Evolutionary conservation across 2,329 filamentous ascomycete species (phyloP), one percentile per base, ranked within the genome.

Genomic region (Diplodia scrobiculata): DNA sequence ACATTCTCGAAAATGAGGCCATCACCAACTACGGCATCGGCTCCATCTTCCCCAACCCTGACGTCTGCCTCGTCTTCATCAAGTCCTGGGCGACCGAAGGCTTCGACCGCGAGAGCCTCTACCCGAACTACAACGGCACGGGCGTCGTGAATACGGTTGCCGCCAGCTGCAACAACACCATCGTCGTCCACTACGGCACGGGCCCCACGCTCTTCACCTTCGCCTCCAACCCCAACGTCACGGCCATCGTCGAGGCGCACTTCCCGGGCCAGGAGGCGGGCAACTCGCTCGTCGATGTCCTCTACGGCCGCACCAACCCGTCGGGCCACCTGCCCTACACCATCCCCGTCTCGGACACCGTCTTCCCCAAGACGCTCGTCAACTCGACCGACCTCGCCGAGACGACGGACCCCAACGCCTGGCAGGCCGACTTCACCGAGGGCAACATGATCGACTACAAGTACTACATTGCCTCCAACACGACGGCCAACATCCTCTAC

Each of bases 51-150:
- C 68, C 70, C 13, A 25, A 10, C 21, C 78, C 80, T 7, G 78
- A 81, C 9, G 83, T 85, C 13, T 81, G 70, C 74, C 77, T 87
- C 21, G 84, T 87, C 36, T 85, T 87, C 75, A 77, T 87, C 66
- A 88, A 87, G 83, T 84, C 73, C 11, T 83, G 76, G 74, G 80
- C 81, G 0, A 73, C 75, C 2, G 82, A 84, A 71, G 80, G 77
- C 55, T 72, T 68, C 19, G 82, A 83, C 68, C 76, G 82, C 29
- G 66, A 66, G 5, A 71, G 72, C 7, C 72, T 83, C 7, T 70
- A 73, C 25, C 71, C 76, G 14, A 79, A 81, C 69, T 81, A 78
- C 76, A 75, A 83, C 67, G 73, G 63, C 63, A 65, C 62, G 2
- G 67, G 53, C 7, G 51, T 68, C 32, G 58, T 68, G 27, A 34